phyloP scores from a whole-genome alignment of 1,284 basidiomycete species.

The Irpex sp. region DNA sequence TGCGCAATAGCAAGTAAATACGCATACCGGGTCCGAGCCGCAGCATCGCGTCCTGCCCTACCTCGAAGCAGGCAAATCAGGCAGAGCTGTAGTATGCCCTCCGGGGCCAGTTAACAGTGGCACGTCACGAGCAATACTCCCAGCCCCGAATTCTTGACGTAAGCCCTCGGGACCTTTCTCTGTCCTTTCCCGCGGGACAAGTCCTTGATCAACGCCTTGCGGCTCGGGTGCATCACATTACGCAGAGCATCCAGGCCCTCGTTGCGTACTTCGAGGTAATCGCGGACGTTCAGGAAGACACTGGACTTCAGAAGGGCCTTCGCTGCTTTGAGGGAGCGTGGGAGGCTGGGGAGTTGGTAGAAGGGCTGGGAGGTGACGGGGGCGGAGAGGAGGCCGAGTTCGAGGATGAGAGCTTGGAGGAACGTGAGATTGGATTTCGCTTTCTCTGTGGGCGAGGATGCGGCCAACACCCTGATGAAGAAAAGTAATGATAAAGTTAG shows the following conservation, averaged over 20 bases:
- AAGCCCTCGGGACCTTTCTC: constrained; percentile 41
- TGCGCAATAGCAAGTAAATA: not conserved
- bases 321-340: constrained; percentile 55
- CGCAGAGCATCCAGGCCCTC: constrained; percentile 61
- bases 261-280: constrained; percentile 64
- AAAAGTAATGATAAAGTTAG: constrained; percentile 1
- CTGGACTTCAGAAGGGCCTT: constrained; percentile 58
- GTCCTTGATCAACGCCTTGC: constrained; percentile 54
- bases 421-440: constrained; percentile 38
- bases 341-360: constrained; percentile 36
- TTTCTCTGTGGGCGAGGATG: constrained; percentile 33
- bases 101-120: constrained; percentile 12
- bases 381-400: constrained; percentile 36
- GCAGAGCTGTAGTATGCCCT: constrained; percentile 4
- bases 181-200: constrained; percentile 39
- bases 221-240: constrained; percentile 57
- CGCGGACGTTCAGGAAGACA: constrained; percentile 66
- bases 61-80: not conserved
- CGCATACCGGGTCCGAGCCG: not conserved
- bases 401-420: constrained; percentile 40
- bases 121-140: constrained; percentile 54
- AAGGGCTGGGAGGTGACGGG: constrained; percentile 33
- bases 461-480: constrained; percentile 51
- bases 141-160: constrained; percentile 64
- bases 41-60: not conserved